Conservation (phyloP, 139 green algal genomes). For the Coelastrella sp. region DNA sequence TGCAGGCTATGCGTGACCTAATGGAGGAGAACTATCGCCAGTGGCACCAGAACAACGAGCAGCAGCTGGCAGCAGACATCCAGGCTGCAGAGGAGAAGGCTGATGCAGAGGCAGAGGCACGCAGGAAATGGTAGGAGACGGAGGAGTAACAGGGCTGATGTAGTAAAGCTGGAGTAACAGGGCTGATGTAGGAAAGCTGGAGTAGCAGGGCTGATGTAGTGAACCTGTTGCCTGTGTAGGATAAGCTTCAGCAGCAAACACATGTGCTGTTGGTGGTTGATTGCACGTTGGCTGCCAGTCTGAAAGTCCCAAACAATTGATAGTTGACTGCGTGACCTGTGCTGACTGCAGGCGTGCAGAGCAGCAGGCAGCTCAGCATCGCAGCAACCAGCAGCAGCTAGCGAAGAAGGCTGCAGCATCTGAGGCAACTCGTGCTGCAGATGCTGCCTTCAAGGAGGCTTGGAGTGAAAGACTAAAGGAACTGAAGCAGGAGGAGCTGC, state of each 20-base stretch:
- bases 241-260: no score
- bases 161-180: no score
- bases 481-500: slow-evolving; percentile 68
- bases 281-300: no score
- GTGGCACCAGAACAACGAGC: slow-evolving; percentile 52
- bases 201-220: no score
- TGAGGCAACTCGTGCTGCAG: slow-evolving; percentile 47
- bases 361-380: slow-evolving; percentile 27
- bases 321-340: no score
- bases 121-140: background rate
- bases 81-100: slow-evolving; percentile 52
- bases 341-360: slow-evolving; percentile 27
- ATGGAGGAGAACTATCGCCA: slow-evolving; percentile 58
- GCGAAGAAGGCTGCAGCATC: slow-evolving; percentile 47
- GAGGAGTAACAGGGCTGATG: background rate
- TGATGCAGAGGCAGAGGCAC: slow-evolving; percentile 34
- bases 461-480: slow-evolving; percentile 64
- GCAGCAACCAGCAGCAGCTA: slow-evolving; percentile 66
- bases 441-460: slow-evolving; percentile 56
- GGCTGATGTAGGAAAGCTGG: no score
- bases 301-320: no score
- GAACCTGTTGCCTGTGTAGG: no score
- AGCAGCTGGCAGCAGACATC: slow-evolving; percentile 47
- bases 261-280: no score
- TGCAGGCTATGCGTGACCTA: slow-evolving; percentile 51